A percentile compares a stretch with the other conserved stretches of the same genome.
Evolutionary conservation across 306 rosid species (phyloP).

Genomic region (Glycyrrhiza uralensis): DNA sequence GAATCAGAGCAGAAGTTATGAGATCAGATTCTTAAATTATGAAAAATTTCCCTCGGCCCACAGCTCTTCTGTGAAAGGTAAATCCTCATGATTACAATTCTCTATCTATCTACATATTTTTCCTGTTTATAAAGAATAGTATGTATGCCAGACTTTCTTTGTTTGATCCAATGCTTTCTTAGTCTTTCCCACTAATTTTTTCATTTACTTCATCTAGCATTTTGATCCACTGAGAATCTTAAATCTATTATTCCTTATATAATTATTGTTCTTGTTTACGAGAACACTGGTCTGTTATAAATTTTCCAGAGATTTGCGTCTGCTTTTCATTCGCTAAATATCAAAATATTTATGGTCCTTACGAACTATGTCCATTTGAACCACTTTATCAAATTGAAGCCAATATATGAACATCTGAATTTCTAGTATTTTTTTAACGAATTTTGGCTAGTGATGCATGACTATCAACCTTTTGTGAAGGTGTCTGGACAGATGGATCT

Average conservation of each 20-base stretch:
- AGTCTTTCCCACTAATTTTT: background rate
- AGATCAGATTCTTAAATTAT: constrained; percentile 45
- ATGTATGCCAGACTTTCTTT: background rate
- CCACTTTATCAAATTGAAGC: constrained; percentile 3
- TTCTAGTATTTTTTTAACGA: constrained; percentile 8
- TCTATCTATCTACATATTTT: background rate
- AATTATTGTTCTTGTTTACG: background rate
- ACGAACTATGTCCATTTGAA: constrained; percentile 6
- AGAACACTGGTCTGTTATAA: background rate
- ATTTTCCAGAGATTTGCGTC: background rate
- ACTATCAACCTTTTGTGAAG: constrained; percentile 40
- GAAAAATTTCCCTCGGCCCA: constrained; percentile 72
- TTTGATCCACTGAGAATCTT: background rate
- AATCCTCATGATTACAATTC: background rate
- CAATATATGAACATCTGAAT: background rate
- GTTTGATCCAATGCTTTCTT: constrained; percentile 3
- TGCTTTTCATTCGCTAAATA: background rate
- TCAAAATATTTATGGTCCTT: background rate
- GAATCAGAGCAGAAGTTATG: constrained; percentile 31
- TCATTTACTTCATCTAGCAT: constrained; percentile 12
- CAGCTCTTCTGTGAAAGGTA: constrained; percentile 91
- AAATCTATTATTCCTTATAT: background rate
- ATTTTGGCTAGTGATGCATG: background rate
- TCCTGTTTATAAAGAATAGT: background rate
- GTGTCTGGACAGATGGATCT: constrained; percentile 94